Evolutionary conservation across 2,329 filamentous ascomycete genomes (phyloP).

Genomic region (Zalaria sp.): DNA sequence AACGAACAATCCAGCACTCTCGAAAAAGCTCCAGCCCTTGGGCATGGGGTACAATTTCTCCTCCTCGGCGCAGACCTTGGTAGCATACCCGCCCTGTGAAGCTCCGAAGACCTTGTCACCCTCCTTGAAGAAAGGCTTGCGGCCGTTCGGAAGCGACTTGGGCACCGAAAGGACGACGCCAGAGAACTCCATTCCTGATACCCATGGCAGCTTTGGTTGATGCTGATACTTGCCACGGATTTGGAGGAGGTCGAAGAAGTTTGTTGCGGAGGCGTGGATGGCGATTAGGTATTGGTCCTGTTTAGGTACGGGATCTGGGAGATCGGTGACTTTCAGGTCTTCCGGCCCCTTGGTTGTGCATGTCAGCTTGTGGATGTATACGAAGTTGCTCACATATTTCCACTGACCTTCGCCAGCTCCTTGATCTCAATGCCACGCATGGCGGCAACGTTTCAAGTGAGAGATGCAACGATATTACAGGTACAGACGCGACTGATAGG

Average conservation of each 20-base stretch:
- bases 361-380: slow-evolving; percentile 1
- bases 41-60: slow-evolving; percentile 59
- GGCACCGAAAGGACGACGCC: slow-evolving; percentile 61
- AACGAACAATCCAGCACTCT: slow-evolving; percentile 80
- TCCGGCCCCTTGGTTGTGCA: slow-evolving; percentile 48
- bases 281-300: slow-evolving; percentile 71
- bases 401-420: slow-evolving; percentile 43
- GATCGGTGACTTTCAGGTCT: slow-evolving; percentile 60
- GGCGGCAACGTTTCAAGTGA: slow-evolving; percentile 14
- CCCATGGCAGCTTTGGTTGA: slow-evolving; percentile 79
- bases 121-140: slow-evolving; percentile 44
- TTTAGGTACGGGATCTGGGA: slow-evolving; percentile 60
- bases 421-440: slow-evolving; percentile 67
- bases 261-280: slow-evolving; percentile 76
- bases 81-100: slow-evolving; percentile 74
- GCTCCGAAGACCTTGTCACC: slow-evolving; percentile 82
- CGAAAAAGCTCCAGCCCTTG: slow-evolving; percentile 64
- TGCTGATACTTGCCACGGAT: slow-evolving; percentile 92
- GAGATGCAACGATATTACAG: neutral
- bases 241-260: slow-evolving; percentile 96
- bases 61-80: slow-evolving; percentile 55
- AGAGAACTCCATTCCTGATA: slow-evolving; percentile 76
- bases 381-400: neutral
- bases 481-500: neutral
- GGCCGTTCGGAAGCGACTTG: slow-evolving; percentile 20